Evolutionary conservation across 2,329 filamentous ascomycete species (phyloP).

Genomic region (Davidsoniella eucalypti): DNA sequence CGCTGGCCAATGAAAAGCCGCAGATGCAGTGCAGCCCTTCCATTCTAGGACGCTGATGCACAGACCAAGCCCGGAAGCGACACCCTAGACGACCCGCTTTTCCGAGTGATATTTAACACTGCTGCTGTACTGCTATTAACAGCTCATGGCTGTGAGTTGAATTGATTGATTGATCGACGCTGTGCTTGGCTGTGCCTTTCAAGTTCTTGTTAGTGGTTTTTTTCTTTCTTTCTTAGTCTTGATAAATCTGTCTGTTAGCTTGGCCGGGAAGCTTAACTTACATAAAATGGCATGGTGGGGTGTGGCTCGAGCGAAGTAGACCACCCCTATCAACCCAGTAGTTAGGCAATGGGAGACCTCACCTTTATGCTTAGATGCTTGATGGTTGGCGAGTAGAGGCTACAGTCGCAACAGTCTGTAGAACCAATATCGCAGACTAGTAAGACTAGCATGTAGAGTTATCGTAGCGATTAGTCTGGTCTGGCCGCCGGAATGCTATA

Average conservation of each 20-base stretch:
- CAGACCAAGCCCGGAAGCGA: not conserved
- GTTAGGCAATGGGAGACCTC: not conserved
- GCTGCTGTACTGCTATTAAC: too few relatives aligned
- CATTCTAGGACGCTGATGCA: conserved; percentile 8
- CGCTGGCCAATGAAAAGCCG: conserved; percentile 7
- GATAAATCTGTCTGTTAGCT: too few relatives aligned
- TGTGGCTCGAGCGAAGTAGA: too few relatives aligned
- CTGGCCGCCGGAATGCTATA: conserved; percentile 9
- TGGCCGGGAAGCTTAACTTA: too few relatives aligned
- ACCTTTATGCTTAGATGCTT: not conserved
- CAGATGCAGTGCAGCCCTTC: not conserved
- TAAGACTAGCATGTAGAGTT: not conserved
- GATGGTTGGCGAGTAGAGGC: not conserved
- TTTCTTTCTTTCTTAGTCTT: too few relatives aligned
- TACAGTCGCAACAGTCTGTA: not conserved
- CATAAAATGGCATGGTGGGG: too few relatives aligned
- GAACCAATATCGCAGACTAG: not conserved
- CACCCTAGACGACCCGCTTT: not conserved
- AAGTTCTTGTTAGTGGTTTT: too few relatives aligned
- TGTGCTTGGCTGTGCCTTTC: too few relatives aligned
- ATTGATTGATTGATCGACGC: too few relatives aligned
- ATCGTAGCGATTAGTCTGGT: not conserved
- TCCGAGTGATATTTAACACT: not conserved
- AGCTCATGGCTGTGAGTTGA: too few relatives aligned
- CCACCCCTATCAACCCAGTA: too few relatives aligned